Evolutionary conservation across 257 asterid species (phyloP).

Genomic region (Nicotiana noctiflora): DNA sequence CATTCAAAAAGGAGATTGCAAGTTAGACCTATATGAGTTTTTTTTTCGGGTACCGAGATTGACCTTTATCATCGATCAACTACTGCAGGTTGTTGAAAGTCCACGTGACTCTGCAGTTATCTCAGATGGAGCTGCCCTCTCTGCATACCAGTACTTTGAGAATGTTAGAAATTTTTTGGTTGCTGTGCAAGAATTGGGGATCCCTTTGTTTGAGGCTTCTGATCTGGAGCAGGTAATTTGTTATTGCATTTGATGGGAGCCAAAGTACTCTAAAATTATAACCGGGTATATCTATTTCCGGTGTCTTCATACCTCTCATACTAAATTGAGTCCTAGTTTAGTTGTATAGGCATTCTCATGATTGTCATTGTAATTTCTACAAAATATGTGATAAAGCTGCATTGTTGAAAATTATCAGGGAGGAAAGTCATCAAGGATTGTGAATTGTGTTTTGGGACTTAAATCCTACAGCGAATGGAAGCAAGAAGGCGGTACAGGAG

Average conservation of each 20-base stretch:
- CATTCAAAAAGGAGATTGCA: background rate
- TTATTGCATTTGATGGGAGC: background rate
- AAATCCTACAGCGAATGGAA: slow-evolving; percentile 86
- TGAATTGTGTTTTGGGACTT: slow-evolving; percentile 83
- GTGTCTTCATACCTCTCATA: background rate
- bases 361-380: background rate
- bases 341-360: background rate
- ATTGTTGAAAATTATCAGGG: slow-evolving; percentile 43
- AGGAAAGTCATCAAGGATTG: slow-evolving; percentile 89
- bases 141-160: slow-evolving; percentile 92
- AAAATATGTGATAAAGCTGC: background rate
- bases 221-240: slow-evolving; percentile 81
- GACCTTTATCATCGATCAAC: slow-evolving; percentile 12
- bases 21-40: background rate
- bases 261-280: background rate
- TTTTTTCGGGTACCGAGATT: background rate
- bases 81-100: slow-evolving; percentile 79
- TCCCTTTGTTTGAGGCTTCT: slow-evolving; percentile 93
- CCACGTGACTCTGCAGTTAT: slow-evolving; percentile 60
- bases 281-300: background rate
- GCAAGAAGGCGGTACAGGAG: slow-evolving; percentile 65
- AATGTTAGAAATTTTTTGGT: slow-evolving; percentile 91
- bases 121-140: slow-evolving; percentile 92
- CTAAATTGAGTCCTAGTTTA: background rate
- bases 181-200: slow-evolving; percentile 80